These are phyloP conservation scores for Amphibolis antarctica DNA, from an alignment of 106 monocot genomes.

Conservation along the genomic window DNA sequence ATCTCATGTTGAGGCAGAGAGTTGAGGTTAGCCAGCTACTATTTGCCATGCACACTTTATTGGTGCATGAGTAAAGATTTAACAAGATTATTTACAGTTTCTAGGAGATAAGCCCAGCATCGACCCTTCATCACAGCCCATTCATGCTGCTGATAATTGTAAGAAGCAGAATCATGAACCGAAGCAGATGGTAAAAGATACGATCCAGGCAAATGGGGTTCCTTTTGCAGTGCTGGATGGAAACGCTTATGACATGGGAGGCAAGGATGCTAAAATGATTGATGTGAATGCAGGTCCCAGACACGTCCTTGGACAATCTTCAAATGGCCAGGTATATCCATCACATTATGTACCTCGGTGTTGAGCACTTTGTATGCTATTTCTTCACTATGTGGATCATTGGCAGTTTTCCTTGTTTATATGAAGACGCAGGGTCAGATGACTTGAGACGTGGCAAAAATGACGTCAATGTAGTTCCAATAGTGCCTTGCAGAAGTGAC, in stretches of 20 bases:
- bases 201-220: background rate
- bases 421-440: background rate
- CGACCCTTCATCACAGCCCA: slow-evolving; percentile 28
- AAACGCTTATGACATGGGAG: slow-evolving; percentile 18
- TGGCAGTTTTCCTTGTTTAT: no score
- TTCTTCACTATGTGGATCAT: no score
- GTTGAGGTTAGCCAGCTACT: slow-evolving; percentile 43
- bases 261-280: slow-evolving; percentile 54
- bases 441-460: background rate
- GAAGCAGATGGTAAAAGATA: background rate
- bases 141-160: slow-evolving; percentile 20
- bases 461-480: slow-evolving; percentile 4
- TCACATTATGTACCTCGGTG: no score
- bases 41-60: background rate
- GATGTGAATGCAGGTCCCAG: slow-evolving; percentile 71
- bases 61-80: background rate
- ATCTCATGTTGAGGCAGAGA: slow-evolving; percentile 74
- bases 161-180: slow-evolving; percentile 11
- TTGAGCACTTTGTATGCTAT: no score
- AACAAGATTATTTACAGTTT: slow-evolving; percentile 37
- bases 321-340: slow-evolving; percentile 2
- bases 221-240: slow-evolving; percentile 8
- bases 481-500: background rate
- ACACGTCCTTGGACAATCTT: slow-evolving; percentile 6
- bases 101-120: slow-evolving; percentile 57